Evolutionary conservation across 2,329 filamentous ascomycete genomes (phyloP).

Genomic region (Venturiaceae sp.): DNA sequence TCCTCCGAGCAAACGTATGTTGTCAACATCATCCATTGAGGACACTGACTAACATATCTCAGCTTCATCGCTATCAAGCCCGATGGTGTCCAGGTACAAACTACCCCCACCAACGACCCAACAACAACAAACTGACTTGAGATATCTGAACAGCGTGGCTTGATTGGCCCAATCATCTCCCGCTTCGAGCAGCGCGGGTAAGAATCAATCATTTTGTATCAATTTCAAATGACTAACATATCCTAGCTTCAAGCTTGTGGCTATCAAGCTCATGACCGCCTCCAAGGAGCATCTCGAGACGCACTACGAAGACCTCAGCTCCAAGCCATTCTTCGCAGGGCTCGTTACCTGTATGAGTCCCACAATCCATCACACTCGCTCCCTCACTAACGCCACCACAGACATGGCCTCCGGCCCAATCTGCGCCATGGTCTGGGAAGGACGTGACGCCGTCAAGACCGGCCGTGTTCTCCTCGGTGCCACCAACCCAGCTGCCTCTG

Average conservation of each 20-base stretch:
- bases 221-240: conserved; percentile 7
- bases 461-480: conserved; percentile 94
- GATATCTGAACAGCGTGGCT: conserved; percentile 62
- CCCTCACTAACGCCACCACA: conserved; percentile 26
- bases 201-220: conserved; percentile 21
- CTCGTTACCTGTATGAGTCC: conserved; percentile 72
- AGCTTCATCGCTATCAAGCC: conserved; percentile 99
- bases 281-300: conserved; percentile 93
- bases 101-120: background rate
- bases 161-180: conserved; percentile 93
- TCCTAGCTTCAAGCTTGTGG: conserved; percentile 87
- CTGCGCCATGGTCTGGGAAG: conserved; percentile 99
- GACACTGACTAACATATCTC: conserved; percentile 21
- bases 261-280: conserved; percentile 89
- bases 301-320: conserved; percentile 89
- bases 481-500: conserved; percentile 94
- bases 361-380: background rate
- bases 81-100: conserved; percentile 89
- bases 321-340: conserved; percentile 95
- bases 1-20: conserved; percentile 85
- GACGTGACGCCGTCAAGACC: conserved; percentile 97
- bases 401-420: conserved; percentile 98
- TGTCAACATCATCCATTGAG: conserved; percentile 1
- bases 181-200: conserved; percentile 96
- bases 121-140: background rate